Evolutionary conservation across 78 protist genomes (phyloP).

Genomic region (Diacronema lutheri): DNA sequence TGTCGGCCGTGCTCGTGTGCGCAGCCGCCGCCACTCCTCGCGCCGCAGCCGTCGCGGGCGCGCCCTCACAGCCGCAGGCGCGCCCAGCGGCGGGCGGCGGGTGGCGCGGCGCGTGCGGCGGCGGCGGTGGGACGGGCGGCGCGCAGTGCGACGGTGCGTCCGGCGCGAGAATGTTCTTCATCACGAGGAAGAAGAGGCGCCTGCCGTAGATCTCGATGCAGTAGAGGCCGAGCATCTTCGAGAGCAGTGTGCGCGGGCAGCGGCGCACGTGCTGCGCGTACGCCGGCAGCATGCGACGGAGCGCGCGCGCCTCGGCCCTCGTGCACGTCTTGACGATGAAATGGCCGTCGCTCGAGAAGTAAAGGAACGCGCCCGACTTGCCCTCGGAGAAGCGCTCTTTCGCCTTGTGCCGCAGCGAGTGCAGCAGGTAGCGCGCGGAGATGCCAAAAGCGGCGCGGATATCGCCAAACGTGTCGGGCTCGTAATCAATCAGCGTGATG

Average conservation of each 20-base stretch:
- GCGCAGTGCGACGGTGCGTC: no score
- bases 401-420: no score
- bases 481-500: no score
- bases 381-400: conserved; percentile 16
- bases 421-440: no score
- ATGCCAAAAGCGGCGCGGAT: no score
- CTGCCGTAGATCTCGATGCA: not conserved
- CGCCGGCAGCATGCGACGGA: not conserved
- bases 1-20: not conserved
- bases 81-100: no score
- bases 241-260: conserved; percentile 39
- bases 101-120: no score
- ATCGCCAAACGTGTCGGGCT: no score
- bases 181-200: conserved; percentile 32
- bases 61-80: no score
- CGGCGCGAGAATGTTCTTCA: conserved; percentile 46
- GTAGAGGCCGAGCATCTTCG: conserved; percentile 34
- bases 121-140: no score
- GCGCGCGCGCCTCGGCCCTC: not conserved
- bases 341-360: conserved; percentile 29
- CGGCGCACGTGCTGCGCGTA: conserved; percentile 10
- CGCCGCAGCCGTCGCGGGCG: no score
- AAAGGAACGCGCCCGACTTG: conserved; percentile 50
- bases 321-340: conserved; percentile 50
- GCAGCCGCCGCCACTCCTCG: no score